Evolutionary conservation across 768 basidiomycete species (phyloP), one percentile per base, ranked within the genome.

Genomic region (Serendipita vermifera): DNA sequence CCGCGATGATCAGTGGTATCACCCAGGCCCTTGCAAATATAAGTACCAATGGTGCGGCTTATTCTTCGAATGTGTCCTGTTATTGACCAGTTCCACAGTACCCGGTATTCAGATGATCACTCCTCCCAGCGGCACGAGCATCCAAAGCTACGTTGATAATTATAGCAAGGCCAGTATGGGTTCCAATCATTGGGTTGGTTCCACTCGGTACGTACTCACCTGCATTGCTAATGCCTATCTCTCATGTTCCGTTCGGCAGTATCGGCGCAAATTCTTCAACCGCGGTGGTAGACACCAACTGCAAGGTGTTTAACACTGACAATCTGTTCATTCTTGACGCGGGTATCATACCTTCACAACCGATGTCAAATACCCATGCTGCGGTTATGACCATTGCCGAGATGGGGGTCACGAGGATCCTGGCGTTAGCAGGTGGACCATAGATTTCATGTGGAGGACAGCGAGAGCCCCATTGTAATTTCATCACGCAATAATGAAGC

Each of bases 111-210:
- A 72, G 1, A 61, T 82, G 62, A 78, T 82, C 59, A 80, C 76
- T 3, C 81, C 80, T 15, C 79, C 81, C 63, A 74, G 75, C 60
- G 75, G 72, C 0, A 78, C 76, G 3, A 80, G 78, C 1, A 67
- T 81, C 31, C 65, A 69, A 13, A 65, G 76, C 55, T 81, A 80
- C 62, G n/a, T 77, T 13, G 68, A 74, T 57, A 70, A 66, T 53
- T 75, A 74, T 57, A 59, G 64, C 41, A 64, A 66, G 3, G 64
- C 64, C 26, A 56, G 60, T 9, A 61, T 62, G 62, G 70, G 77
- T 65, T 80, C 78, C 5, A 82, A 82, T 61, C 81, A 82, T 65
- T 81, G 80, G 80, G 75, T 80, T 14, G 80, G 78, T 17, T 71
- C 78, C 4, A n/a, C n/a, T n/a, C n/a, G n/a, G n/a, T n/a, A n/a